Conservation (phyloP, 2,329 filamentous ascomycete species). For the Aspergillus flavus region DNA sequence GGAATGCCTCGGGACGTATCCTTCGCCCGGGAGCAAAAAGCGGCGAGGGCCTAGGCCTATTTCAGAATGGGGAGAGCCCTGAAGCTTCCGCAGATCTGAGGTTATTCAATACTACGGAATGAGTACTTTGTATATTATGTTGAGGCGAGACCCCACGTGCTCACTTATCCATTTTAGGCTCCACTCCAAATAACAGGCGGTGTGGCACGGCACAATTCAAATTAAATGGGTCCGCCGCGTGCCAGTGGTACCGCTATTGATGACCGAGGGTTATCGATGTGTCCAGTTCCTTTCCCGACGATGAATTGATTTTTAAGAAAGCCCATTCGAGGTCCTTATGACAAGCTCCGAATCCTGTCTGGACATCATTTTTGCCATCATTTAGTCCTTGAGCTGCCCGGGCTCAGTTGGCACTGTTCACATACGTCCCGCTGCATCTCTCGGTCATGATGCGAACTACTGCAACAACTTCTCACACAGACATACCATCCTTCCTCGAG, state of each 20-base stretch:
- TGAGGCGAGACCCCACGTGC: background rate
- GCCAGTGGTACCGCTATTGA: conserved; percentile 3
- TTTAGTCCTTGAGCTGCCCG: conserved; percentile 5
- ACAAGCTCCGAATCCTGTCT: background rate
- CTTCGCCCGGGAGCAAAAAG: too few relatives aligned
- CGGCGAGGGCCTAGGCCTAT: too few relatives aligned
- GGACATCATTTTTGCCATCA: background rate
- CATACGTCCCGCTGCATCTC: conserved; percentile 15
- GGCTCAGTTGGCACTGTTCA: conserved; percentile 9
- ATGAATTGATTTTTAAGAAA: background rate
- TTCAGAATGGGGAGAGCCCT: too few relatives aligned
- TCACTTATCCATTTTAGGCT: background rate
- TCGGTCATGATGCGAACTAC: conserved; percentile 33
- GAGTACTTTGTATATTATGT: background rate
- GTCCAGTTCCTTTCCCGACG: background rate
- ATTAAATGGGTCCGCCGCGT: background rate
- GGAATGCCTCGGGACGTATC: too few relatives aligned
- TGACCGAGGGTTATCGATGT: background rate
- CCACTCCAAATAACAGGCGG: conserved; percentile 9
- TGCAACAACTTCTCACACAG: conserved; percentile 27
- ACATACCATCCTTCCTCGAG: conserved; percentile 24
- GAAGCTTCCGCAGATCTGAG: too few relatives aligned
- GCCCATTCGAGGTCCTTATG: background rate
- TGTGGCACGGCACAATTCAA: conserved; percentile 12
- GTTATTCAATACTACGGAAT: too few relatives aligned